Conservation (phyloP, 2,329 filamentous ascomycete species). For the Fusarium sambucinum region DNA sequence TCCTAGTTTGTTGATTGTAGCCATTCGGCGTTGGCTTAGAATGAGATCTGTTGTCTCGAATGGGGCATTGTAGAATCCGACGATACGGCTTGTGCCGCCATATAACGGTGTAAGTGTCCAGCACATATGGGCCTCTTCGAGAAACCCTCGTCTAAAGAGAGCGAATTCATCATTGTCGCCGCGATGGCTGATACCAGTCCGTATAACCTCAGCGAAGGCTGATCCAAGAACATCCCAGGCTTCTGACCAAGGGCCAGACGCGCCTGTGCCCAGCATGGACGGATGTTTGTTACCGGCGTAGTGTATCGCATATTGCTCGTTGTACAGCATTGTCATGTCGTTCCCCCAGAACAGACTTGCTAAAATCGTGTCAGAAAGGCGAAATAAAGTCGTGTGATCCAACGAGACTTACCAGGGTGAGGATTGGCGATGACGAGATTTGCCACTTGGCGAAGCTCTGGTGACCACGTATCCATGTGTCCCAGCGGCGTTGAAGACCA, state of each 20-base stretch:
- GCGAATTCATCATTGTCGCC: conserved; percentile 52
- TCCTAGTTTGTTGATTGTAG: conserved; percentile 52
- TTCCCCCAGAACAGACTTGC: conserved; percentile 71
- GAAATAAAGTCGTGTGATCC: background rate
- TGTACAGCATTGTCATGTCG: conserved; percentile 73
- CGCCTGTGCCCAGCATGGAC: conserved; percentile 67
- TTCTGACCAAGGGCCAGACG: conserved; percentile 69
- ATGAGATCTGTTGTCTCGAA: conserved; percentile 55
- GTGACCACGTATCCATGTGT: conserved; percentile 58
- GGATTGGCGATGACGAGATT: conserved; percentile 56
- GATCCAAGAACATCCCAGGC: conserved; percentile 52
- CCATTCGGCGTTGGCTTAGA: conserved; percentile 51
- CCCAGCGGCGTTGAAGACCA: conserved; percentile 60
- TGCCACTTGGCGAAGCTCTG: conserved; percentile 58
- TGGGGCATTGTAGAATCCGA: conserved; percentile 57
- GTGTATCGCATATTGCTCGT: conserved; percentile 67
- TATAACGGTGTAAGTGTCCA: conserved; percentile 57
- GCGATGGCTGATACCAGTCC: conserved; percentile 51
- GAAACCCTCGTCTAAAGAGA: conserved; percentile 51
- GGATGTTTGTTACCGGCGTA: conserved; percentile 74
- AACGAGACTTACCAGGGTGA: conserved; percentile 48
- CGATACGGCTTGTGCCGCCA: conserved; percentile 51
- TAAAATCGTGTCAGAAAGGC: background rate
- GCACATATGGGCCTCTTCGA: conserved; percentile 56
- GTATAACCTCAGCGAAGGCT: conserved; percentile 53